Evolutionary conservation across 2,329 filamentous ascomycete species (phyloP).

Genomic region (Calycina herbarum): DNA sequence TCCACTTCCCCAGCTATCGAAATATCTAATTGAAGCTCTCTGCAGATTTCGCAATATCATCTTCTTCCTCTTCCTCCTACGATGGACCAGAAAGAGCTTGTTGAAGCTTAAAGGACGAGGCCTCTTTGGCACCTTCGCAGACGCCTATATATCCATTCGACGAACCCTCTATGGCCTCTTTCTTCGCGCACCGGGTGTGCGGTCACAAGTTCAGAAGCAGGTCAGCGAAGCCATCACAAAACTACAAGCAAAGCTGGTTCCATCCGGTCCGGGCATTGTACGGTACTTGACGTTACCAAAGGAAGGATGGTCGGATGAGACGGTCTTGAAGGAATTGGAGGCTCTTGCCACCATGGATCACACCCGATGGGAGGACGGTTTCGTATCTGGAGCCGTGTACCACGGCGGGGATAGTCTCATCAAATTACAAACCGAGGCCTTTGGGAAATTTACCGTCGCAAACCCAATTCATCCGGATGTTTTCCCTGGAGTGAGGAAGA

Average conservation of each 20-base stretch:
- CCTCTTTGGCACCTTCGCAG: constrained; percentile 72
- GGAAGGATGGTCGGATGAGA: constrained; percentile 79
- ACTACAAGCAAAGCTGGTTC: constrained; percentile 80
- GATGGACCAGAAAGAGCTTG: constrained; percentile 76
- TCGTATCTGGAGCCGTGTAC: constrained; percentile 92
- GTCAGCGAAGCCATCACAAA: constrained; percentile 78
- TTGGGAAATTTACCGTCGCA: constrained; percentile 88
- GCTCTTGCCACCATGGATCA: constrained; percentile 84
- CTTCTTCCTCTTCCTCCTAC: constrained; percentile 83
- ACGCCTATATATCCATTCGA: constrained; percentile 71
- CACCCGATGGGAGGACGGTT: constrained; percentile 94
- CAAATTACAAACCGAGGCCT: constrained; percentile 86
- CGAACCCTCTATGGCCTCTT: constrained; percentile 82
- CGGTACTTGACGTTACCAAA: constrained; percentile 77
- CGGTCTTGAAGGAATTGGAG: constrained; percentile 76
- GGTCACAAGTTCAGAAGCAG: constrained; percentile 80
- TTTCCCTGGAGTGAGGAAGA: constrained; percentile 96
- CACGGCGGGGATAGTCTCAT: constrained; percentile 84
- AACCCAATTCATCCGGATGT: constrained; percentile 98
- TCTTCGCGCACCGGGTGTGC: constrained; percentile 81
- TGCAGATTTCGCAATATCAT: constrained; percentile 78
- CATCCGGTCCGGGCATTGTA: constrained; percentile 66
- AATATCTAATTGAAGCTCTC: constrained; percentile 4
- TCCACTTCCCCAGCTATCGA: background rate
- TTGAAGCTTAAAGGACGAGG: constrained; percentile 89